phyloP scores from a whole-genome alignment of 2,329 filamentous ascomycete genomes.

The Neopestalotiopsis rosae region DNA sequence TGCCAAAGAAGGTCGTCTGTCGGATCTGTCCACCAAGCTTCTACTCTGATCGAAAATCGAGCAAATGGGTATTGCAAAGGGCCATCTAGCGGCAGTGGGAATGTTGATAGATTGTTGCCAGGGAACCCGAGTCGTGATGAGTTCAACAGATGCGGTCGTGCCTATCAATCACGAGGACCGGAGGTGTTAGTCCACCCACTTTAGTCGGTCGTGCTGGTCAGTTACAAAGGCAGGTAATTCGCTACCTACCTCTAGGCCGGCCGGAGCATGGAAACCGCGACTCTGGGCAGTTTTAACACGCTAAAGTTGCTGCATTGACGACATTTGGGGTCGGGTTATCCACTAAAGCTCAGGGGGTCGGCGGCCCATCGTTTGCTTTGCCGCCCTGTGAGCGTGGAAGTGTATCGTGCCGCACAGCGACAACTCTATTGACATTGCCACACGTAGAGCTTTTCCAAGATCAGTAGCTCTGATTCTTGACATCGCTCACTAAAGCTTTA shows the following conservation, averaged over 20 bases:
- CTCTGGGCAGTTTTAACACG: background rate
- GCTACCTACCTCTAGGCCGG: background rate
- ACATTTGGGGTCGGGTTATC: background rate
- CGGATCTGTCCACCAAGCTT: background rate
- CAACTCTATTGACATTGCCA: too few relatives aligned
- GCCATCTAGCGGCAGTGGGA: slow-evolving; percentile 16
- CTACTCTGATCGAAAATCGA: background rate
- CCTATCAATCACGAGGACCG: slow-evolving; percentile 24
- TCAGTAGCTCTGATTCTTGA: too few relatives aligned
- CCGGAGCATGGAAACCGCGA: background rate
- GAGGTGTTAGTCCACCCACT: background rate
- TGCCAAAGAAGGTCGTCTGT: background rate
- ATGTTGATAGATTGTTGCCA: slow-evolving; percentile 26
- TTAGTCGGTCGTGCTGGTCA: background rate
- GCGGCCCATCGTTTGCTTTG: background rate
- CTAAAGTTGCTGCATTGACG: background rate
- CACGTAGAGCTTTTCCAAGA: too few relatives aligned
- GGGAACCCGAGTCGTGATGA: slow-evolving; percentile 18
- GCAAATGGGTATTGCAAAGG: slow-evolving; percentile 23
- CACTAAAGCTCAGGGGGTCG: background rate
- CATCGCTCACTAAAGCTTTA: too few relatives aligned
- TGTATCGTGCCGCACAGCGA: background rate
- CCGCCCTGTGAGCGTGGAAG: background rate
- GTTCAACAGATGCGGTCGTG: slow-evolving; percentile 11
- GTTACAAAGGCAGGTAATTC: background rate